Evolutionary conservation across 2,329 filamentous ascomycete genomes (phyloP).

Genomic region (Arthroderma sp.): DNA sequence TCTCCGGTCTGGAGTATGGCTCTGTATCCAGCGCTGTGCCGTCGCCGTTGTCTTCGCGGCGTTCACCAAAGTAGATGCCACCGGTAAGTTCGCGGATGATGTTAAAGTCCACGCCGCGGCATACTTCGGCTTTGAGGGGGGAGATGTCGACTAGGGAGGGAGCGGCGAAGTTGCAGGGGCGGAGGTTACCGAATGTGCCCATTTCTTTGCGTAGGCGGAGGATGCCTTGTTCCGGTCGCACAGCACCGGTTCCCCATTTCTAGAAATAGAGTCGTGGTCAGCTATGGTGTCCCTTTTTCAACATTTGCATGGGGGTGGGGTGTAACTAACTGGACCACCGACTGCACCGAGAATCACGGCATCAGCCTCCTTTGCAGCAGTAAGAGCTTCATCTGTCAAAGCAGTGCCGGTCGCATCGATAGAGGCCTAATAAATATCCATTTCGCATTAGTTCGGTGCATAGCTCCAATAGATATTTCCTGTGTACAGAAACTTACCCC

Average conservation of each 20-base stretch:
- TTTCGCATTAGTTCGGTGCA: not conserved
- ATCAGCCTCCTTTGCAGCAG: conserved; percentile 70
- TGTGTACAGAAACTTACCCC: conserved; percentile 51
- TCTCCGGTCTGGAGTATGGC: conserved; percentile 70
- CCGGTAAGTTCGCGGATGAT: conserved; percentile 86
- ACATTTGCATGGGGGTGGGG: not conserved
- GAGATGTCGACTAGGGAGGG: conserved; percentile 71
- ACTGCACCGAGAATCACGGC: conserved; percentile 88
- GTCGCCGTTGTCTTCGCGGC: conserved; percentile 61
- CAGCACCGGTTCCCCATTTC: conserved; percentile 78
- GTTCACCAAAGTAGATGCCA: conserved; percentile 90
- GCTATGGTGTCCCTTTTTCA: not conserved
- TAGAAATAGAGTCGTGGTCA: not conserved
- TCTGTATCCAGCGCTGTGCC: conserved; percentile 70
- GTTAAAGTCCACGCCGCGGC: conserved; percentile 78
- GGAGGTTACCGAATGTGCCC: conserved; percentile 85
- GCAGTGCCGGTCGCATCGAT: conserved; percentile 70
- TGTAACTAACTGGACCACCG: conserved; percentile 58
- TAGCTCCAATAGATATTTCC: not conserved
- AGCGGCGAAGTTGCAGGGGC: conserved; percentile 90
- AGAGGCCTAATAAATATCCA: conserved; percentile 49
- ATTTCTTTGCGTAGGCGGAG: conserved; percentile 87
- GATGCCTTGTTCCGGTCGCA: conserved; percentile 86
- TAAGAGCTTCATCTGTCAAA: conserved; percentile 70
- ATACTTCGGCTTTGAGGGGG: conserved; percentile 74